These are phyloP conservation scores for Umbellularia californica DNA, from an alignment of 164 flowering plant genomes.

Conservation along the genomic window DNA sequence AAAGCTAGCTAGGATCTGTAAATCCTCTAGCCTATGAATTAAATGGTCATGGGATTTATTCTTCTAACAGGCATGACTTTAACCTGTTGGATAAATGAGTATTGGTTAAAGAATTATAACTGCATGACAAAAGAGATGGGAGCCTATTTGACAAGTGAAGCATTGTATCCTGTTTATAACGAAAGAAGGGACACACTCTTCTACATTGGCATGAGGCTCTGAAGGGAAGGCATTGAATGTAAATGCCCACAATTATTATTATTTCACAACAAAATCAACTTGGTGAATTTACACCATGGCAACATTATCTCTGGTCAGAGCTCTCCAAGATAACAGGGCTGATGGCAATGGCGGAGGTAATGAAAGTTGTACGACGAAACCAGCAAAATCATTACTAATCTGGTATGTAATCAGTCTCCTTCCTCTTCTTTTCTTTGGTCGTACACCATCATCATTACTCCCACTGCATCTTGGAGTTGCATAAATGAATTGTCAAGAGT, in stretches of 20 bases:
- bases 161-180: not conserved
- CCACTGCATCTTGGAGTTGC: slow-evolving; percentile 4
- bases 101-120: not conserved
- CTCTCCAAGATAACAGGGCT: not conserved
- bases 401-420: not conserved
- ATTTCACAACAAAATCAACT: slow-evolving; percentile 2
- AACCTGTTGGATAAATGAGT: not conserved
- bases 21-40: not conserved
- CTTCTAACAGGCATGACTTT: not conserved
- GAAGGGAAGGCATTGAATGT: not conserved
- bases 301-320: not conserved
- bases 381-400: not conserved
- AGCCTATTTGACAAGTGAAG: not conserved
- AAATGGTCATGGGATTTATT: slow-evolving; percentile 1
- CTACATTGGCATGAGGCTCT: not conserved
- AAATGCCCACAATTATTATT: not conserved
- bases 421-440: not conserved
- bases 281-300: not conserved
- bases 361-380: not conserved
- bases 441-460: not conserved
- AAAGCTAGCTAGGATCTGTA: too few species aligned
- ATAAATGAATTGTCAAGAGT: not conserved
- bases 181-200: not conserved
- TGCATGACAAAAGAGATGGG: not conserved
- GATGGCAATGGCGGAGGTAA: not conserved